These are phyloP conservation scores for Mortierella sp. DNA, from an alignment of 371 early-diverging fungal genomes.

Conservation along the genomic window DNA sequence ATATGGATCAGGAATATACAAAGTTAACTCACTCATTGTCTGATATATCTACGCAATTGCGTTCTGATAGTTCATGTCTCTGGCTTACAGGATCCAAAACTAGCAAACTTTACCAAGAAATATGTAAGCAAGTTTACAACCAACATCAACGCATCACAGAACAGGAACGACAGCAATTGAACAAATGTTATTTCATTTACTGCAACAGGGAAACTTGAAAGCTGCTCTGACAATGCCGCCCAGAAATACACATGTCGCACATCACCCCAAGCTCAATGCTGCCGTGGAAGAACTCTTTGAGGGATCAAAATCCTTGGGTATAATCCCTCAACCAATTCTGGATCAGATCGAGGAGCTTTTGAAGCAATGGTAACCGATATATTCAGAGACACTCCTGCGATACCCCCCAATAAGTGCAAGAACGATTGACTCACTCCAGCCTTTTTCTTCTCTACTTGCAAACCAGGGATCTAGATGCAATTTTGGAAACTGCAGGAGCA, in stretches of 20 bases:
- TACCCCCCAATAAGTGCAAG: neutral
- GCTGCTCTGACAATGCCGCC: slow-evolving; percentile 45
- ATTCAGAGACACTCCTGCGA: neutral
- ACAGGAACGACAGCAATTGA: neutral
- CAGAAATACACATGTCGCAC: slow-evolving; percentile 24
- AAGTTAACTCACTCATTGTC: neutral
- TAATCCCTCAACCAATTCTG: slow-evolving; percentile 40
- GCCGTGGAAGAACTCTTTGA: slow-evolving; percentile 35
- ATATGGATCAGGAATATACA: neutral
- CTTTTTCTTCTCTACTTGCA: neutral
- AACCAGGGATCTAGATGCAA: slow-evolving; percentile 37
- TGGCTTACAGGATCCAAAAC: slow-evolving; percentile 39
- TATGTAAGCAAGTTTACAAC: slow-evolving; percentile 24
- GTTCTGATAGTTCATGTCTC: slow-evolving; percentile 34
- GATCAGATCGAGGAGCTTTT: slow-evolving; percentile 39
- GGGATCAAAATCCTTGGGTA: slow-evolving; percentile 12
- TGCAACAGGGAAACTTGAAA: slow-evolving; percentile 32
- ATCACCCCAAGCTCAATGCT: slow-evolving; percentile 20
- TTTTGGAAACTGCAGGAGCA: slow-evolving; percentile 19
- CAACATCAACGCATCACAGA: neutral
- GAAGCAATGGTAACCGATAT: slow-evolving; percentile 34
- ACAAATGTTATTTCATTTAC: neutral
- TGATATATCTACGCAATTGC: neutral
- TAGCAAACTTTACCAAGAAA: slow-evolving; percentile 34
- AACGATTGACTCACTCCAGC: neutral